Percentiles rank a stretch among this genome's conserved stretches.
Conservation (phyloP, 768 basidiomycete species). For the Gelatoporia subvermispora region DNA sequence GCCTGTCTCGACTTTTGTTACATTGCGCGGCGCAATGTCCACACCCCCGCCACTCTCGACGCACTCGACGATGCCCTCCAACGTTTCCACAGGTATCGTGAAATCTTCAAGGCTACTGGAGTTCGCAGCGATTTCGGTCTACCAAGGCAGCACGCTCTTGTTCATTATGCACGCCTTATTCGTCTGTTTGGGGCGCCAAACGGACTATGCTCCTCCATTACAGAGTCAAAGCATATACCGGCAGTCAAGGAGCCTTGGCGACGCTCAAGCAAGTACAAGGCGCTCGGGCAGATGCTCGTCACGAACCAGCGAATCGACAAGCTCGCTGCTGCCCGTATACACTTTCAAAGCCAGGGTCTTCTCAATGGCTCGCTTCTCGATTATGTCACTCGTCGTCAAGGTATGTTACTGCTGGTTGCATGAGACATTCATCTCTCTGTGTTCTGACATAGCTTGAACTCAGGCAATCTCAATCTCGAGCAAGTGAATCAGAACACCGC, state of each 20-base stretch:
- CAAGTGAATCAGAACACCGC: too few species aligned
- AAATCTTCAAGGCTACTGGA: constrained; percentile 13
- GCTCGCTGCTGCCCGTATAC: constrained; percentile 13
- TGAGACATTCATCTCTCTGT: too few species aligned
- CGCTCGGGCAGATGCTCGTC: constrained; percentile 19
- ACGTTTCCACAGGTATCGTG: constrained; percentile 6
- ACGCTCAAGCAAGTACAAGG: constrained; percentile 13
- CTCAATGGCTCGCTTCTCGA: constrained; percentile 5
- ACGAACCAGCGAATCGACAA: constrained; percentile 21
- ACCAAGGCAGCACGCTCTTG: constrained; percentile 16
- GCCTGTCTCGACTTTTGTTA: constrained; percentile 22
- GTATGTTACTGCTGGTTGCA: background rate
- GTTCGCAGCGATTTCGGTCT: constrained; percentile 16
- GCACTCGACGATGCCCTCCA: constrained; percentile 12
- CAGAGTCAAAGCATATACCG: constrained; percentile 22
- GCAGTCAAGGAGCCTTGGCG: constrained; percentile 23
- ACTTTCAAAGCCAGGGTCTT: constrained; percentile 15
- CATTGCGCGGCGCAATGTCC: constrained; percentile 7
- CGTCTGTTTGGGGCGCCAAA: constrained; percentile 18
- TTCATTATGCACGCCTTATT: constrained; percentile 15
- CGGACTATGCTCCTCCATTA: constrained; percentile 23
- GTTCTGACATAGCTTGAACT: too few species aligned
- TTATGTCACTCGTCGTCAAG: background rate
- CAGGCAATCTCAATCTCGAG: too few species aligned
- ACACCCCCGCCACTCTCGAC: background rate